phyloP scores from a whole-genome alignment of 2,329 filamentous ascomycete genomes.

The Aspergillus quadrilineatus region DNA sequence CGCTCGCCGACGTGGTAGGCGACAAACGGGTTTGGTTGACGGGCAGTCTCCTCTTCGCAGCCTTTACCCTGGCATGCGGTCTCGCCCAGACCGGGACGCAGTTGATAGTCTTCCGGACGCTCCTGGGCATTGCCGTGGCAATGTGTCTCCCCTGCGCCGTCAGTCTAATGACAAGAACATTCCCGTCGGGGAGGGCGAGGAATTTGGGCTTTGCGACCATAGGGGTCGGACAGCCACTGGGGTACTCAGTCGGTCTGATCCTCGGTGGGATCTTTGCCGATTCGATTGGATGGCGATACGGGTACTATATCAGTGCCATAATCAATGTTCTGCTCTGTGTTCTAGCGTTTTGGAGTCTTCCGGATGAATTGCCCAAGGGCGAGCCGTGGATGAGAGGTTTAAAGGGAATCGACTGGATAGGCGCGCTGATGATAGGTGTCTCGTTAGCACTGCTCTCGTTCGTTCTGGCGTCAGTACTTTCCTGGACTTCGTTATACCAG shows the following conservation, averaged over 20 bases:
- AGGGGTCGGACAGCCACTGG: conserved; percentile 52
- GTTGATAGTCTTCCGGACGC: conserved; percentile 49
- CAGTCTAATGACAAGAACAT: conserved; percentile 49
- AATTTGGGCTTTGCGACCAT: conserved; percentile 55
- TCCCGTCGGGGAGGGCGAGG: conserved; percentile 48
- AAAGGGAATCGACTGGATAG: conserved; percentile 54
- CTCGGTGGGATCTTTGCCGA: conserved; percentile 46
- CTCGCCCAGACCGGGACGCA: conserved; percentile 41
- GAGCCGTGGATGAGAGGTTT: conserved; percentile 10
- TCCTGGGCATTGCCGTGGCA: conserved; percentile 48
- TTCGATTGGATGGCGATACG: conserved; percentile 53
- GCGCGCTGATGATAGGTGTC: conserved; percentile 48
- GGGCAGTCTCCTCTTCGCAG: conserved; percentile 38
- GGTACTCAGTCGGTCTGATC: conserved; percentile 53
- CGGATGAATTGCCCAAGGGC: conserved; percentile 10
- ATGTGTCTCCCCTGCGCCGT: conserved; percentile 53
- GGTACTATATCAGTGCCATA: conserved; percentile 51
- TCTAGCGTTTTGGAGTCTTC: conserved; percentile 44
- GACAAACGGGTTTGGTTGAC: conserved; percentile 44
- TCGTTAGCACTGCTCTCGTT: conserved; percentile 52
- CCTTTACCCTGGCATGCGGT: conserved; percentile 39
- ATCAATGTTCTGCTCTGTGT: conserved; percentile 44
- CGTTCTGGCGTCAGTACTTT: conserved; percentile 41
- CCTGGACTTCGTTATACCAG: conserved; percentile 21
- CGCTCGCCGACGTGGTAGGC: conserved; percentile 54